Evolutionary conservation across 208 protist species (phyloP), one percentile per base, ranked within the genome.

Genomic region (Acanthamoeba royreba): DNA sequence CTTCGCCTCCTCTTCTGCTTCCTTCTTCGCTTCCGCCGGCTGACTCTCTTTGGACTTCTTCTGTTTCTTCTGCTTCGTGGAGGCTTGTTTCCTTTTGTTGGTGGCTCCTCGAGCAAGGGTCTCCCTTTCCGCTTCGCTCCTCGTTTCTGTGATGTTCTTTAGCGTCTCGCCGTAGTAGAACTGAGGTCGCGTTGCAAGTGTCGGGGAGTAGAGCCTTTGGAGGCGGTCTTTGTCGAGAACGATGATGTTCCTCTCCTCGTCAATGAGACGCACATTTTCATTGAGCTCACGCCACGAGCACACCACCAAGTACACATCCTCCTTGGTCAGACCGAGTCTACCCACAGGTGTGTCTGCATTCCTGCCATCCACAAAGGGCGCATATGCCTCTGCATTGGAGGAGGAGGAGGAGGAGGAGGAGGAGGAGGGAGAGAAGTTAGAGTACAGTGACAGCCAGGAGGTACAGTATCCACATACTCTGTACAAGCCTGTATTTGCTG

Each of bases 251-350:
- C 49, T 58, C 49, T 58, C 22, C 25, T 25, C 35, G 31, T 28
- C 25, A 33, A 87, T 33, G 15, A n/a, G 15, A 33, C 25, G 31
- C 31, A 87, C 79, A 53, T 79, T 79, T 28, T 33, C 79, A 87
- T 25, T n/a, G 17, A 42, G 25, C 25, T 33, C 79, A 19, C 25
- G 79, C 79, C 38, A 87, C 15, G 15, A 19, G 31, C 79, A 87
- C 31, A 87, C 79, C 35, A 87, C 45, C 79, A 87, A 87, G 79
- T 58, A 87, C 17, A 87, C 79, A 87, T 87, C 79, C 45, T 87
- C 45, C 79, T 38, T 42, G 31, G 17, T 25, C 79, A 87, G 33
- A 79, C 33, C 33, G 66, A 79, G 66, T 79, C 66, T 79, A 40
- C 66, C 66, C 66, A 79, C 66, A 79, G 66, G 31, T n/a, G 66